These are phyloP conservation scores for Globomyces pollinis-pini DNA, from an alignment of 192 early-diverging fungal genomes.

Conservation along the genomic window DNA sequence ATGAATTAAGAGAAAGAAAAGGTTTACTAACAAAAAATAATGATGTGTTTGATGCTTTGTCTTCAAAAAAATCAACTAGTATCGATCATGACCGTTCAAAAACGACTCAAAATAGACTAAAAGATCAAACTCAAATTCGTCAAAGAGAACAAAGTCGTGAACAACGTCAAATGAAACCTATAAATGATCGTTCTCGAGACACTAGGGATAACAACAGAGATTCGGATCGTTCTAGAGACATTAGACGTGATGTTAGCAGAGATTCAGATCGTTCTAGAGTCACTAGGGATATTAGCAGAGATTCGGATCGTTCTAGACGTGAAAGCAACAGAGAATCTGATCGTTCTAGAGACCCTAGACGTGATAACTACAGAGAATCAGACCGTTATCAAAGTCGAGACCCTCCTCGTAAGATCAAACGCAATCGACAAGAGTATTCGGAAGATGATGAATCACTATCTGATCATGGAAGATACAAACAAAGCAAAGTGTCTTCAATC, in stretches of 20 bases:
- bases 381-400: not conserved
- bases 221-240: not conserved
- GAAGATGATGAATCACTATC: slow-evolving; percentile 5
- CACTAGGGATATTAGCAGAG: not conserved
- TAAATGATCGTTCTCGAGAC: not conserved
- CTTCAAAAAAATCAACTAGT: too few species aligned
- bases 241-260: not conserved
- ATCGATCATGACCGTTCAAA: too few species aligned
- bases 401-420: too few species aligned
- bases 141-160: not conserved
- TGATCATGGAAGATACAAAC: not conserved
- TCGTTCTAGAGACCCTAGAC: not conserved
- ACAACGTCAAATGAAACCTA: not conserved
- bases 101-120: too few species aligned
- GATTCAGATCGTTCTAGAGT: not conserved
- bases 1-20: not conserved
- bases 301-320: not conserved
- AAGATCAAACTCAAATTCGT: not conserved
- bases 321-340: not conserved
- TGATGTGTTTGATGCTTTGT: too few species aligned
- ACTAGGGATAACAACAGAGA: too few species aligned
- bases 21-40: too few species aligned
- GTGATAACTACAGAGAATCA: not conserved
- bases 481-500: slow-evolving; percentile 2
- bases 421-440: not conserved